Evolutionary conservation across 805 yeast species (phyloP).

Genomic region (Pichia pseudocactophila): DNA sequence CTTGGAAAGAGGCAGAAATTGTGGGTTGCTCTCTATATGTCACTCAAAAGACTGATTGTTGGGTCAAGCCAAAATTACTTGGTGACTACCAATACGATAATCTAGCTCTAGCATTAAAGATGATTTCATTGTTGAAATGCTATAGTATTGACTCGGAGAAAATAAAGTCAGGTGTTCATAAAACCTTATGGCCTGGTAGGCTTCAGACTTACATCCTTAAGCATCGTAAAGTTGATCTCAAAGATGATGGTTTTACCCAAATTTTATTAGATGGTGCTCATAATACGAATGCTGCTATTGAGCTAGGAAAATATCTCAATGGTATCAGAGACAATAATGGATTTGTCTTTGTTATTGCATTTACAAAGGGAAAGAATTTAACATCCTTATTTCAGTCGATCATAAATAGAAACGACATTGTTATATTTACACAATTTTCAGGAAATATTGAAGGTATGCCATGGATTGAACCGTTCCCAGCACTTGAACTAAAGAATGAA

Average conservation of each 20-base stretch:
- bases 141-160: constrained; percentile 14
- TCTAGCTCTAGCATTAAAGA: constrained; percentile 54
- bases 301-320: constrained; percentile 48
- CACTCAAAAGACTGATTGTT: constrained; percentile 4
- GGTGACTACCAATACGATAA: constrained; percentile 72
- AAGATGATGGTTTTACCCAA: constrained; percentile 16
- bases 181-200: constrained; percentile 81
- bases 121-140: constrained; percentile 33
- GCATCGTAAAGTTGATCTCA: constrained; percentile 8
- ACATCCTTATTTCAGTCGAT: constrained; percentile 45
- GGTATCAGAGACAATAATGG: constrained; percentile 9
- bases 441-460: constrained; percentile 80
- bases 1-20: constrained; percentile 30
- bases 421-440: constrained; percentile 57
- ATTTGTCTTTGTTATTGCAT: constrained; percentile 57
- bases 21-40: constrained; percentile 24
- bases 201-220: constrained; percentile 44
- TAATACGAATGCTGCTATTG: constrained; percentile 76
- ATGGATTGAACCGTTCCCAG: constrained; percentile 58
- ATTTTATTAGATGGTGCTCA: constrained; percentile 87
- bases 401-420: constrained; percentile 37
- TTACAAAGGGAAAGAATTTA: constrained; percentile 65
- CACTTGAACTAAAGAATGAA: constrained; percentile 24
- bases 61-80: constrained; percentile 40
- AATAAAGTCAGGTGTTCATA: constrained; percentile 42